Base-by-base conservation (phyloP, 805 yeast species). In the Tetrapisispora phaffii region DNA sequence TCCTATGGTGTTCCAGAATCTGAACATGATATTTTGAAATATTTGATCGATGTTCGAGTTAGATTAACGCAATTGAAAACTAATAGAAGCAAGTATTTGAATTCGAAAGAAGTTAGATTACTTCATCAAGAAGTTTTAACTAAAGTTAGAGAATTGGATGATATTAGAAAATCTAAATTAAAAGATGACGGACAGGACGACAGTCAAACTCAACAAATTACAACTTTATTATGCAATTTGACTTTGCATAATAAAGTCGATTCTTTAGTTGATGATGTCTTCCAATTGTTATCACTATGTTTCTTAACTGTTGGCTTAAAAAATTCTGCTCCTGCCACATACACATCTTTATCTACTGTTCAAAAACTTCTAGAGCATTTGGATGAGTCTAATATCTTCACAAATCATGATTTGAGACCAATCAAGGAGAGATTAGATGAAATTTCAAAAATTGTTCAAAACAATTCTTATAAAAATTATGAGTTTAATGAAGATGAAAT, bases 221-320 rank as follows among this genome's bases (percentile, higher is more conserved):
- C 59, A 1, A 56, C 65, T 4, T 47, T 60, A 36, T 55, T 62
- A 23, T 58, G 58, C 39, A 60, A 47, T 42, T 43, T 50, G 10
- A 60, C 53, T 22, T 51, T 57, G 22, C 67, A 63, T 46, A 72
- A 72, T 48, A 60, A 71, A 49, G 86, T 85, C 15, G 96, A 89
- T 57, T 70, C 77, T 9, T 73, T 85, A 10, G 71, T 86, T 36
- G 97, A 89, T 62, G 97, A 89, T 56, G 85, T 85, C 20, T 87
- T 90, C 72, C 96, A 90, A 63, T 67, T 93, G 40, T 67, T 90
- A 38, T 83, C 95, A 13, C 71, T 93, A 42, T 83, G 93, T 52
- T 86, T 89, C 63, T 77, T 90, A 57, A 86, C 97, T 2, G 93
- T 94, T 47, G 99, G 99, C 2, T 70, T 87, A 54, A 83, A 84